phyloP scores from a whole-genome alignment of 2,329 filamentous ascomycete genomes.

The Hypocrella siamensis region DNA sequence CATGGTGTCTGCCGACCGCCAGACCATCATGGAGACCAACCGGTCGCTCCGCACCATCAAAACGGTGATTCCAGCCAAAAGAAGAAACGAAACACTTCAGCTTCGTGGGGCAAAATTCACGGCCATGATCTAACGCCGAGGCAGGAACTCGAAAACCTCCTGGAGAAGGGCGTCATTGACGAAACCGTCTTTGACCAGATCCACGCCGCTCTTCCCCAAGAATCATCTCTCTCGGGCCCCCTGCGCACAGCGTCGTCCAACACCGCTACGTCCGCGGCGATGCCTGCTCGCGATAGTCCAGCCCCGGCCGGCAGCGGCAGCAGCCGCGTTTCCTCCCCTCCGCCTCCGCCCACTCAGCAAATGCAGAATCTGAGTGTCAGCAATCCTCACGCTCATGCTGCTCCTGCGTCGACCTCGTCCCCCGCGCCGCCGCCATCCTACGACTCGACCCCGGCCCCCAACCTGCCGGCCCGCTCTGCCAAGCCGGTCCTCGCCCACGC shows the following conservation, averaged over 20 bases:
- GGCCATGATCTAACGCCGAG: neutral
- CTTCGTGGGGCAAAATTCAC: neutral
- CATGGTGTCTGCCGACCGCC: constrained; percentile 36
- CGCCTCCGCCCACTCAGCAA: constrained; percentile 18
- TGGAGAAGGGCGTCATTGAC: constrained; percentile 66
- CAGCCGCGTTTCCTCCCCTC: constrained; percentile 12
- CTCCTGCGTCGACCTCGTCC: constrained; percentile 4
- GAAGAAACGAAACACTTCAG: neutral
- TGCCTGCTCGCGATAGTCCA: constrained; percentile 15
- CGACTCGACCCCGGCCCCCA: constrained; percentile 27
- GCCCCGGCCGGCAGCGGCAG: constrained; percentile 9
- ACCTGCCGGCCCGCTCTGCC: constrained; percentile 22
- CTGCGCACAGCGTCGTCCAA: constrained; percentile 24
- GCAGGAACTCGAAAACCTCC: constrained; percentile 80
- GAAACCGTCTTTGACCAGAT: constrained; percentile 63
- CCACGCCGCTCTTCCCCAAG: constrained; percentile 56
- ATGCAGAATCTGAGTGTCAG: constrained; percentile 25
- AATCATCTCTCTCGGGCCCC: constrained; percentile 41
- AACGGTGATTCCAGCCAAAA: constrained; percentile 45
- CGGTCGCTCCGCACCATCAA: constrained; percentile 78
- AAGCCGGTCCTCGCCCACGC: constrained; percentile 56
- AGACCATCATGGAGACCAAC: constrained; percentile 55
- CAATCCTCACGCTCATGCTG: too few species aligned
- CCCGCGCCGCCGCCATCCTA: constrained; percentile 35
- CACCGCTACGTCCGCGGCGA: constrained; percentile 11